These are phyloP conservation scores for Phialophora macrospora DNA, from an alignment of 2,329 filamentous ascomycete species.

Conservation along the genomic window DNA sequence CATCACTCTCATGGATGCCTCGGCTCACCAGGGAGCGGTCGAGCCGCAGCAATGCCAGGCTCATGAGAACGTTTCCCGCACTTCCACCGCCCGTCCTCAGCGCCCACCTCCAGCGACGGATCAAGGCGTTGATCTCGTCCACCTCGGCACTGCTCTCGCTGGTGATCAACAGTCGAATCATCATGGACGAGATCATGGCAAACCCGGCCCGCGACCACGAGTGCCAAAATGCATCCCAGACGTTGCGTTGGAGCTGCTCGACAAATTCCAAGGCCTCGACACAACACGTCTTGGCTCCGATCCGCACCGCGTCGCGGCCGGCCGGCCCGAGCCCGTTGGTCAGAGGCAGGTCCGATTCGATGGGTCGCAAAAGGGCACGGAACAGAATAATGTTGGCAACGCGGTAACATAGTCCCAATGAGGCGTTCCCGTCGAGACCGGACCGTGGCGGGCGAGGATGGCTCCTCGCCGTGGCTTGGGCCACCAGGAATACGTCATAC, in stretches of 20 bases:
- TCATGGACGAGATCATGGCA: conserved; percentile 20
- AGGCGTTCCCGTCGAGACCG: conserved; percentile 17
- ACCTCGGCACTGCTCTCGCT: conserved; percentile 5
- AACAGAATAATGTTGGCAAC: conserved; percentile 23
- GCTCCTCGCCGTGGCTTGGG: conserved; percentile 1
- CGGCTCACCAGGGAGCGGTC: conserved; percentile 14
- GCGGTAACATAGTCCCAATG: conserved; percentile 18
- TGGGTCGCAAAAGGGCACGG: conserved; percentile 23
- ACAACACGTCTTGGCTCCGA: conserved; percentile 16
- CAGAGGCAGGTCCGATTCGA: conserved; percentile 12
- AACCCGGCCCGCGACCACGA: conserved; percentile 22
- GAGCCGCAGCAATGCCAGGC: conserved; percentile 16
- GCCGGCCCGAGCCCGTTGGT: conserved; percentile 2
- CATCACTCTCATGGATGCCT: conserved; percentile 20
- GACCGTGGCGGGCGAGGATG: too few species aligned
- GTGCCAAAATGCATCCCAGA: conserved; percentile 29
- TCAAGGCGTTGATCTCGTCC: conserved; percentile 19
- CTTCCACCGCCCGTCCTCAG: conserved; percentile 16
- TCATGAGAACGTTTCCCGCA: conserved; percentile 23
- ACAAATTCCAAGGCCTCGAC: conserved; percentile 23
- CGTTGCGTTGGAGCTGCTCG: conserved; percentile 9
- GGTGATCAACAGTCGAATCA: conserved; percentile 17
- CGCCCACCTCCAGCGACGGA: conserved; percentile 23
- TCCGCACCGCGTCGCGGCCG: conserved; percentile 14
- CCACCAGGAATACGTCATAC: neutral